These are phyloP conservation scores for Aureobasidium melanogenum DNA, from an alignment of 2,329 filamentous ascomycete genomes.

Conservation along the genomic window DNA sequence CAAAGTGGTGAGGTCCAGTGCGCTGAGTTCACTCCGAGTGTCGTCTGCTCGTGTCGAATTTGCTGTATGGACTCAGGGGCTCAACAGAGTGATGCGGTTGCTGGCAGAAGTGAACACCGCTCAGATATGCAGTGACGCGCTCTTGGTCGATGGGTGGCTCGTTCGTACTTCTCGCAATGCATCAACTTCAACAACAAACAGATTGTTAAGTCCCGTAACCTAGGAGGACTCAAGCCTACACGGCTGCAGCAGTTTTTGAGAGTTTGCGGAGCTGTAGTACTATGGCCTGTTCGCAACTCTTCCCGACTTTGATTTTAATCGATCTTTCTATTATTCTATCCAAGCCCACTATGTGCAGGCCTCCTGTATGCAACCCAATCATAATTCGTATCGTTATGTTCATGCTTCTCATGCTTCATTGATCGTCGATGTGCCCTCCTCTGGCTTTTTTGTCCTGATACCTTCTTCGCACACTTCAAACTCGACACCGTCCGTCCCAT, in stretches of 20 bases:
- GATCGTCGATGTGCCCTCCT: background rate
- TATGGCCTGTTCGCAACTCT: background rate
- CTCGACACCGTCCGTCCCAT: conserved; percentile 46
- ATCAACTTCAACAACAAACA: background rate
- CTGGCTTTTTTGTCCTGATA: conserved; percentile 15
- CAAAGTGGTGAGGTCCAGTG: background rate
- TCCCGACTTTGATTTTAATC: background rate
- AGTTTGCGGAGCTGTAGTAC: background rate
- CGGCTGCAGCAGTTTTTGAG: no score
- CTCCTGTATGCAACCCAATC: background rate
- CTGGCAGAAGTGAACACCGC: background rate
- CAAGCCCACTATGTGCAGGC: background rate
- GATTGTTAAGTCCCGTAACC: no score
- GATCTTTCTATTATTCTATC: background rate
- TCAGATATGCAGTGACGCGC: background rate
- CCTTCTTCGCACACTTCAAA: conserved; percentile 70
- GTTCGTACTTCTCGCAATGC: background rate
- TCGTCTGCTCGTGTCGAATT: background rate
- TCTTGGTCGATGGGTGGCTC: background rate
- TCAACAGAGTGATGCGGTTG: no score
- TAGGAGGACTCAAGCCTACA: no score
- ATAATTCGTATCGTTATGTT: background rate
- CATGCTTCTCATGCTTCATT: background rate
- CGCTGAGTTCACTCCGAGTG: background rate
- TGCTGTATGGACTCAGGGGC: background rate